phyloP scores from a whole-genome alignment of 805 yeast species.

The Barnettozyma sp. region DNA sequence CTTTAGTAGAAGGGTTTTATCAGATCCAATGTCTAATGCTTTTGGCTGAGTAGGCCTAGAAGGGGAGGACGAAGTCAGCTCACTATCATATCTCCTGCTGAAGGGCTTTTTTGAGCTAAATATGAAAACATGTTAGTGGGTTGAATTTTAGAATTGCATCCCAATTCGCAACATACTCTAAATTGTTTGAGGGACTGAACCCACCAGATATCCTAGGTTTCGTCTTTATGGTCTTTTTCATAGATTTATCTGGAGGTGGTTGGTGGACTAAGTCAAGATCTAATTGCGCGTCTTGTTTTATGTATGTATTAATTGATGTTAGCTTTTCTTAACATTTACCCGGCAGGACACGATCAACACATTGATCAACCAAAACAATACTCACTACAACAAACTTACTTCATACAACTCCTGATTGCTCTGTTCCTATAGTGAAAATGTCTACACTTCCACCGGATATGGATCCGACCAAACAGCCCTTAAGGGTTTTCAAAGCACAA shows the following conservation, averaged over 20 bases:
- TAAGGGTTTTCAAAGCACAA: constrained; percentile 73
- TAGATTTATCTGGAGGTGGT: too few species aligned
- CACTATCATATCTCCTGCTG: too few species aligned
- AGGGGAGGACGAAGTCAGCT: not conserved
- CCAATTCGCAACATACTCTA: constrained; percentile 1
- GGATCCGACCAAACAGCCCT: constrained; percentile 27
- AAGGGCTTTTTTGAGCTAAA: not conserved
- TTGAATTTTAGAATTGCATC: too few species aligned
- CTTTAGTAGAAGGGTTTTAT: not conserved
- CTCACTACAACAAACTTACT: too few species aligned
- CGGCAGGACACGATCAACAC: too few species aligned
- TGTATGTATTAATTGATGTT: not conserved
- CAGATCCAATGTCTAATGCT: not conserved
- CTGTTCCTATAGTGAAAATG: too few species aligned
- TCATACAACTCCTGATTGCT: too few species aligned
- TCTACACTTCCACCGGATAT: constrained; percentile 26
- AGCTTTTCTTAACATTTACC: constrained; percentile 1
- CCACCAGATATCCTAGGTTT: constrained; percentile 1
- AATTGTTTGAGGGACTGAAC: constrained; percentile 1
- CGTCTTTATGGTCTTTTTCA: not conserved
- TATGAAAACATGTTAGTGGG: not conserved
- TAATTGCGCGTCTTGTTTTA: not conserved
- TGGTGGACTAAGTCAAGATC: too few species aligned
- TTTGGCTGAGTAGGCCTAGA: not conserved
- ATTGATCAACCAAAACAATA: too few species aligned